Conservation (phyloP, 2,329 filamentous ascomycete genomes). For the Fonsecaea monophora region DNA sequence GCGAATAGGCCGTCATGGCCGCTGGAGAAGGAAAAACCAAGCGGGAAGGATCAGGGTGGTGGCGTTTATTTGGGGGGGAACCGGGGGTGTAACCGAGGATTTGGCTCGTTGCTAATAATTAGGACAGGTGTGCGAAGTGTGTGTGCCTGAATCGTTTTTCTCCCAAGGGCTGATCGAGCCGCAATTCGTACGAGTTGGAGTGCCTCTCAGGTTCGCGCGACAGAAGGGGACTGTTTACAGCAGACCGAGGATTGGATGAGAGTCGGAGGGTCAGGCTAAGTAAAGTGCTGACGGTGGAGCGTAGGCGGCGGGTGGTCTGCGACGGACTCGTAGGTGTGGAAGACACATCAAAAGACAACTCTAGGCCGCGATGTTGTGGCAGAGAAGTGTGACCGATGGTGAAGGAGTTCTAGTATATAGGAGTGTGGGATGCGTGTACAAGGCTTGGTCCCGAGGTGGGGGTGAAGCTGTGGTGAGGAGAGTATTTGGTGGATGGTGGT, state of each 20-base stretch:
- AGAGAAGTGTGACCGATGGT: not conserved
- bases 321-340: constrained; percentile 13
- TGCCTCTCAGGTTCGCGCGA: not conserved
- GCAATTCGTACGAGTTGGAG: not conserved
- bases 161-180: not conserved
- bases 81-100: not conserved
- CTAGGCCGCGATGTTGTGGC: not conserved
- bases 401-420: not conserved
- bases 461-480: not conserved
- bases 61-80: constrained; percentile 12
- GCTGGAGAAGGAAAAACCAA: not conserved
- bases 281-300: constrained; percentile 35
- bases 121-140: not conserved
- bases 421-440: not conserved
- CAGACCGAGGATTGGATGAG: constrained; percentile 5
- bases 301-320: constrained; percentile 23
- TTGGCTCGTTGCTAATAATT: not conserved
- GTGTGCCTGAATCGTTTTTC: not conserved
- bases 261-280: constrained; percentile 15
- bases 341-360: constrained; percentile 18
- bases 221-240: not conserved
- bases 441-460: not conserved
- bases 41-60: constrained; percentile 16
- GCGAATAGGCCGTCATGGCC: constrained; percentile 34
- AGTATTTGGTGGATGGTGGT: not conserved